phyloP scores from a whole-genome alignment of 176 grass and related monocot species.

The Cenchrus purpureus region DNA sequence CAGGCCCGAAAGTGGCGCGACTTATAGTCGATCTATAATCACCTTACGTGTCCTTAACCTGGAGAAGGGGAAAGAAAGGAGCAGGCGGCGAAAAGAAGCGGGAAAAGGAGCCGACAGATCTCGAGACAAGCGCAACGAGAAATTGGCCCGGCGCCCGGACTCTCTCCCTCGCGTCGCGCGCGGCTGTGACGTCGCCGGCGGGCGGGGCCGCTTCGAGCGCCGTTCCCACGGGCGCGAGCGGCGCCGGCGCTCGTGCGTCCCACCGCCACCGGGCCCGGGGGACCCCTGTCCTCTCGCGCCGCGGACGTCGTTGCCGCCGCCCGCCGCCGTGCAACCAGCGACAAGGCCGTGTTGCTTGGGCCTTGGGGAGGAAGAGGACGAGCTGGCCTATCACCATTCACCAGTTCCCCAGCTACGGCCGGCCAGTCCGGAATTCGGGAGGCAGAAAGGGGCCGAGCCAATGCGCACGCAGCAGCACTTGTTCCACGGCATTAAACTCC shows the following conservation, averaged over 20 bases:
- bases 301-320: not conserved
- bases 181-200: constrained; percentile 5
- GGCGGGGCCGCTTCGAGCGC: constrained; percentile 1
- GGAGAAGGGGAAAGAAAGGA: not conserved
- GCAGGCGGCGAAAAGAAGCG: not conserved
- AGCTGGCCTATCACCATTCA: not conserved
- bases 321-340: not conserved
- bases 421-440: not conserved
- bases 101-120: not conserved
- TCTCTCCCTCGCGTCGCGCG: not conserved
- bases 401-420: not conserved
- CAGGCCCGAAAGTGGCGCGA: no score
- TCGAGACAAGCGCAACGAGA: not conserved
- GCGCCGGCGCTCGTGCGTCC: not conserved
- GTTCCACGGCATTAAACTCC: not conserved
- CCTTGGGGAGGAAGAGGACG: no score
- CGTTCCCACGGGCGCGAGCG: not conserved
- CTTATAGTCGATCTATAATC: no score
- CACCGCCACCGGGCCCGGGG: not conserved
- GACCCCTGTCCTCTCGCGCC: not conserved
- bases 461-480: not conserved
- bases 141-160: not conserved
- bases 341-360: not conserved
- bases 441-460: not conserved
- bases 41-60: constrained; percentile 8